Base-by-base conservation (phyloP, 805 yeast species). In the Lipomyces sp. region DNA sequence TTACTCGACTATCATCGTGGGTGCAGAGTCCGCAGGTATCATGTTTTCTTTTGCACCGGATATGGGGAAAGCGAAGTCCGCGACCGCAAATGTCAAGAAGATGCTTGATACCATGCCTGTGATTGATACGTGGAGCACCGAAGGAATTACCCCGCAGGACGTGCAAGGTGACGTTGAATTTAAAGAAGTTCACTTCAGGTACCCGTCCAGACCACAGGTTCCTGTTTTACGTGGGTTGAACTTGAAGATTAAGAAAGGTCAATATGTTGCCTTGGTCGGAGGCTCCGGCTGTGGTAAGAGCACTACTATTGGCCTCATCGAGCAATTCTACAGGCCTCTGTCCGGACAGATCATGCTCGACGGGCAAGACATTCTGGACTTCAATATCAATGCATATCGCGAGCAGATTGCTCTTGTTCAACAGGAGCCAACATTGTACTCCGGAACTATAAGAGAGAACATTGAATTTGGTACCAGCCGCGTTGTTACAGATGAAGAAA, bases 211-310 rank as follows among this genome's bases (percentile, higher is more conserved):
- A 7, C 60, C 60, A 13, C 58, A 61, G 26, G 63, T 63, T 19
- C 56, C 62, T 14, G 63, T 64, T 5, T 48, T 65, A 8, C 54
- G 57, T 11, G 63, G 64, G 35, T 41, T 65, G 35, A 52, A 56
- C 37, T 45, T 65, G 37, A 50, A 39, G 13, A 46, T 65, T 78
- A 88, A 89, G 11, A 84, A 90, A 4, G 96, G 96, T 7, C 69
- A 81, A 61, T 86, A 84, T 61, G 91, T 87, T 32, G 96, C 96
- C 13, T 79, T 88, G 59, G 96, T 88, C n/a, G 96, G 96, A 1
- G 83, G 95, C 91, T 2, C 82, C 86, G 21, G 96, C 2, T 61
- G 65, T 24, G 88, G 37, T 65, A 73, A 4, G 47, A 49, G 57
- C 47, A 60, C 63, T 0, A 73, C 81, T 7, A 72, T 80, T 2